phyloP scores from a whole-genome alignment of 352 stramenopile species.

The Globisporangium solare region DNA sequence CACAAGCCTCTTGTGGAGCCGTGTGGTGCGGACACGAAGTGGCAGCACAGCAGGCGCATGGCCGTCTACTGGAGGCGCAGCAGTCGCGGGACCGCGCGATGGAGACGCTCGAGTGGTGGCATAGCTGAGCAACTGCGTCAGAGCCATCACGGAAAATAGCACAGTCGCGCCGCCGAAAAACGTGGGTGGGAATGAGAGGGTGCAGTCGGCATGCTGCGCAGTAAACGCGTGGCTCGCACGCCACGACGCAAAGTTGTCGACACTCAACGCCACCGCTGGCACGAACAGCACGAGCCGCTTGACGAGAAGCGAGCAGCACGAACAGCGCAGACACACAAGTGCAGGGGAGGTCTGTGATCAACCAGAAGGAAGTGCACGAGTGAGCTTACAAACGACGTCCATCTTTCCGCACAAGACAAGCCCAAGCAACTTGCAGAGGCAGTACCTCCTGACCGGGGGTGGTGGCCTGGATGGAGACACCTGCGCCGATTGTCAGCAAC shows the following conservation, averaged over 20 bases:
- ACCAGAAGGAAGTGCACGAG: neutral
- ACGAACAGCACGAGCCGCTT: constrained; percentile 28
- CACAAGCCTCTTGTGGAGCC: constrained; percentile 9
- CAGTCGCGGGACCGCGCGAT: neutral
- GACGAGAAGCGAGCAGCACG: constrained; percentile 40
- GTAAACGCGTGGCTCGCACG: constrained; percentile 7
- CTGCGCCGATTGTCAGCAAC: neutral
- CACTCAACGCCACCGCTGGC: constrained; percentile 20
- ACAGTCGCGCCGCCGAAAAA: constrained; percentile 25
- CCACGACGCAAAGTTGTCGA: constrained; percentile 25
- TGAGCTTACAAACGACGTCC: too few relatives aligned
- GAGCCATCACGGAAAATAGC: constrained; percentile 22
- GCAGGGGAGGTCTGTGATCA: constrained; percentile 21
- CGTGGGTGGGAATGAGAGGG: neutral
- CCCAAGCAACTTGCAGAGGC: neutral
- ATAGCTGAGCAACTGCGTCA: constrained; percentile 4
- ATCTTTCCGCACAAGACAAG: neutral
- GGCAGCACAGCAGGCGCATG: too few relatives aligned
- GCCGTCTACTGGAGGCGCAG: too few relatives aligned
- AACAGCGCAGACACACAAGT: constrained; percentile 46
- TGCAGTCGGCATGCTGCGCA: neutral
- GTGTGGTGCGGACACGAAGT: neutral
- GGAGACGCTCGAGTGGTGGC: neutral
- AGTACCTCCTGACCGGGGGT: constrained; percentile 19
- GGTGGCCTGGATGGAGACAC: neutral